Base-by-base conservation (phyloP, 805 yeast species). In the Danielia oregonensis region DNA sequence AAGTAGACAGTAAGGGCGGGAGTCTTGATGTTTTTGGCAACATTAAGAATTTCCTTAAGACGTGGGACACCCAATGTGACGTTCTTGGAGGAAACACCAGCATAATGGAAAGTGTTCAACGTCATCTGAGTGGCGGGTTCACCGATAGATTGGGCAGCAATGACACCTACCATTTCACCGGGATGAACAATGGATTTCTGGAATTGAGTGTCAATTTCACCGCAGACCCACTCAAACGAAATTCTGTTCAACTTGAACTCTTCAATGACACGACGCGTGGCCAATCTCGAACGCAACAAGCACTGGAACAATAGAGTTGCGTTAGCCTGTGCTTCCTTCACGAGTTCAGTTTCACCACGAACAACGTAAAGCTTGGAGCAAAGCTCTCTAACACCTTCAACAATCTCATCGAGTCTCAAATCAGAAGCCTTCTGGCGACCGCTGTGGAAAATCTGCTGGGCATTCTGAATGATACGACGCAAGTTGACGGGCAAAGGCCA, bases 61-160 rank as follows among this genome's bases (percentile, higher is more conserved):
- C 98, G 96, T 32, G 98, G 98, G 34, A 93, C 98, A 77, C 98
- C 98, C 49, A 93, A 76, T 0, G 98, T 93, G 46, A 91, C 96
- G 69, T 93, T 93, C 97, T 91, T 93, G 30, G 96, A 85, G 23
- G 98, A 97, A 38, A 93, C 98, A 74, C 98, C 98, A 53, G 98
- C 98, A 74, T 93, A 93, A 72, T 93, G 98, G 86, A 91, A 91
- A 49, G 82, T 76, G 57, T 76, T 76, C 59, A 76, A 74, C 4
- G 98, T 93, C 98, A 93, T 93, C 67, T 93, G 98, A 1, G 98
- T 93, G 59, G 97, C 98, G 15, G 98, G 98, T 57, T 91, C 98
- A 67, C 98, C 98, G 69, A 93, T 93, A 28, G 96, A 86, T 59
- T 89, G 97, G 2, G 97, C 96, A 34, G 97, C 97, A 54, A 89